These are phyloP conservation scores for Rosellinia necatrix DNA, from an alignment of 2,329 filamentous ascomycete species.

Conservation along the genomic window DNA sequence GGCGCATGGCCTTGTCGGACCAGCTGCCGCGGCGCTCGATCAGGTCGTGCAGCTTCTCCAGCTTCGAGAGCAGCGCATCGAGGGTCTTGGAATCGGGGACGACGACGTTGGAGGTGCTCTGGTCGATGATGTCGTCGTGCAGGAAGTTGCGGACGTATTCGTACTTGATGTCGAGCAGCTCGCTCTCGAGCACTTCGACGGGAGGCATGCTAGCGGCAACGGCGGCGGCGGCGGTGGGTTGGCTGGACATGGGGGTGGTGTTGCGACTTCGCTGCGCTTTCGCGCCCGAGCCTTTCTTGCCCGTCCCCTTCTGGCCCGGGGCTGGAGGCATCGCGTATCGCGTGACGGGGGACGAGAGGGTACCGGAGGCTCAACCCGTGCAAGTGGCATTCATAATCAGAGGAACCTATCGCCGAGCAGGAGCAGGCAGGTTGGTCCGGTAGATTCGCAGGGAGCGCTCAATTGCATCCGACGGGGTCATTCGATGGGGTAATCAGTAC, in stretches of 20 bases:
- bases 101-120: constrained; percentile 58
- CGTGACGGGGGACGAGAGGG: background rate
- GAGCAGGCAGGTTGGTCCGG: no score
- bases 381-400: no score
- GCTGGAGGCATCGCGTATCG: constrained; percentile 58
- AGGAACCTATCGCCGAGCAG: background rate
- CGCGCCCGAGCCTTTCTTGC: constrained; percentile 66
- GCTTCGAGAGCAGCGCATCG: constrained; percentile 65
- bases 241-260: constrained; percentile 69
- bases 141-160: constrained; percentile 63
- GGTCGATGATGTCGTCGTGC: constrained; percentile 73
- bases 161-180: constrained; percentile 69
- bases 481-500: constrained; percentile 4
- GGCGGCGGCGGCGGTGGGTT: constrained; percentile 38
- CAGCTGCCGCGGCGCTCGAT: constrained; percentile 70
- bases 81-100: constrained; percentile 68
- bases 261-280: constrained; percentile 76
- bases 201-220: constrained; percentile 47
- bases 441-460: background rate
- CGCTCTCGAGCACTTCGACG: constrained; percentile 60
- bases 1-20: constrained; percentile 75
- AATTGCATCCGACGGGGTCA: constrained; percentile 1
- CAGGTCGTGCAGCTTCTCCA: constrained; percentile 67
- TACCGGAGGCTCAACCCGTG: no score
- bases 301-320: constrained; percentile 64